Conservation (phyloP, 2,329 filamentous ascomycete genomes). For the Stenocarpella maydis region DNA sequence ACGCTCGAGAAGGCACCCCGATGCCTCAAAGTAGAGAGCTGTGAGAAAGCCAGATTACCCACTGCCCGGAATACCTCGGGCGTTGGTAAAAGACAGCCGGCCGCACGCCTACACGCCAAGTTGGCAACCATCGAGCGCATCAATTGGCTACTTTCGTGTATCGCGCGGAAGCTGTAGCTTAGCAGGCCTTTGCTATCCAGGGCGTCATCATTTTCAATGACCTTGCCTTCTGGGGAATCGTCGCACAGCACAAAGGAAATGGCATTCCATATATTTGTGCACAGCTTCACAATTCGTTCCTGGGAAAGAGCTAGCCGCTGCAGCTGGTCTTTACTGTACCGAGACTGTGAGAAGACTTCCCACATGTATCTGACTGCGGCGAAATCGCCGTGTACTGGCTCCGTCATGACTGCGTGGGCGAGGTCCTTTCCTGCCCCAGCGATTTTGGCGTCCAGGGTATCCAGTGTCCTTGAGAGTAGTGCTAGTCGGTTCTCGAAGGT, state of each 20-base stretch:
- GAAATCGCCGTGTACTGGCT: constrained; percentile 75
- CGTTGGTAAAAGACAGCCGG: constrained; percentile 56
- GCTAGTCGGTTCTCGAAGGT: constrained; percentile 51
- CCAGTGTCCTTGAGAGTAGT: constrained; percentile 66
- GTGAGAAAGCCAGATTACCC: constrained; percentile 79
- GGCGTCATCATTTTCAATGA: constrained; percentile 74
- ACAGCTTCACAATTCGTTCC: constrained; percentile 64
- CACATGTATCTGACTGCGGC: constrained; percentile 70
- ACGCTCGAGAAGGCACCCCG: constrained; percentile 94
- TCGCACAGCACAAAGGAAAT: constrained; percentile 85
- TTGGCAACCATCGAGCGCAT: constrained; percentile 69
- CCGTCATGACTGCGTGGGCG: constrained; percentile 69
- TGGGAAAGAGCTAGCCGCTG: constrained; percentile 54
- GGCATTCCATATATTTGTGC: constrained; percentile 76
- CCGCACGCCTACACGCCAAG: constrained; percentile 54
- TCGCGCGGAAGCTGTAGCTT: constrained; percentile 92
- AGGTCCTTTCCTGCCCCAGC: constrained; percentile 70
- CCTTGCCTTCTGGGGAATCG: constrained; percentile 92
- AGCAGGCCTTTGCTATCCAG: constrained; percentile 87
- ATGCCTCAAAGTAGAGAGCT: constrained; percentile 85
- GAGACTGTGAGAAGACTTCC: constrained; percentile 56
- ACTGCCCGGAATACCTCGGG: constrained; percentile 68
- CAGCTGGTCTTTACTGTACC: constrained; percentile 49
- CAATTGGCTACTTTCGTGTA: constrained; percentile 91
- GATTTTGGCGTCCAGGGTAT: constrained; percentile 71